Evolutionary conservation across 2,329 filamentous ascomycete species (phyloP), one percentile per base, ranked within the genome.

Genomic region (Aureobasidium leucospermi): DNA sequence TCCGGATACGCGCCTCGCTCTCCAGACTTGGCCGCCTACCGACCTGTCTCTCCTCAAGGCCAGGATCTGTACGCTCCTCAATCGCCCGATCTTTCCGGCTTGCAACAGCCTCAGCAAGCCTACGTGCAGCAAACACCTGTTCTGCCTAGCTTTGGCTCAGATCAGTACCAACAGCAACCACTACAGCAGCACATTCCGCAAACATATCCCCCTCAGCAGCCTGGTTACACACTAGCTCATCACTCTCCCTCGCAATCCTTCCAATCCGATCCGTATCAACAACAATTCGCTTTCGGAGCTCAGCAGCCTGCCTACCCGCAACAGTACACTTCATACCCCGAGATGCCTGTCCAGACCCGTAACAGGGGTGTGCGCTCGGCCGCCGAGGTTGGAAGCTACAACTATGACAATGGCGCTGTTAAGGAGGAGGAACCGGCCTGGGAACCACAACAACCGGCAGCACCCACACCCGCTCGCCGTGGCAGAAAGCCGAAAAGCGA

Each of bases 11-110:
- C 74, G 48, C 76, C 76, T 47, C 72, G 72, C 62, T 72, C 71
- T 58, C 75, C 75, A 59, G 72, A 75, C 64, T 74, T 83, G 65
- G 80, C 81, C 62, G 75, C 73, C 67, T 75, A 78, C 67, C 68
- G 76, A 65, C 67, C 74, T 60, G 67, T 71, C 65, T 70, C 75
- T 63, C 69, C 67, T 60, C 68, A 38, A 13, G 57, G 59, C 62
- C 60, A 62, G 65, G 64, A 64, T 61, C 61, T 23, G 34, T 61
- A 59, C 55, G 46, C 63, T 47, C 47, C 62, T 43, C 53, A 61
- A 62, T 62, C 62, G 29, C 47, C 60, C 53, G 63, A 60, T 45
- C 57, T 61, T 10, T 60, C 58, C 57, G 49, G 41, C 39, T 42
- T 49, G 41, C 58, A 59, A 19, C 46, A 47, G 48, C 52, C 59